Conservation (phyloP, 2,329 filamentous ascomycete genomes). For the Aureobasidium sp. region DNA sequence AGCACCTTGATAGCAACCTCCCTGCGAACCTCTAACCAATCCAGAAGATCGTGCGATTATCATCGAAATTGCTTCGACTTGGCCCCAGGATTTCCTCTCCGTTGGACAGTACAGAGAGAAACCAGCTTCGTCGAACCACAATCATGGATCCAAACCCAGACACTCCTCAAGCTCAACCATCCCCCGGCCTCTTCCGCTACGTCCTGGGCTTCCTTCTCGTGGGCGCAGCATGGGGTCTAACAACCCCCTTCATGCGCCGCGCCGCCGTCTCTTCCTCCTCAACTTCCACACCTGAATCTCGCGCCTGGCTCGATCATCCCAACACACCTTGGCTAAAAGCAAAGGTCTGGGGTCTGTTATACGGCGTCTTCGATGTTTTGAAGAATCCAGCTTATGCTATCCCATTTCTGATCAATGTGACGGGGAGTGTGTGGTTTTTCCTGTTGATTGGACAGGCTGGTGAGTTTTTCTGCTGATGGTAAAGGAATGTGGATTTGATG, state of each 20-base stretch:
- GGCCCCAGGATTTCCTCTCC: too few relatives aligned
- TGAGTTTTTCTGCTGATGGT: constrained; percentile 39
- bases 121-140: too few relatives aligned
- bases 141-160: constrained; percentile 27
- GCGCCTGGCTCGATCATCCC: constrained; percentile 38
- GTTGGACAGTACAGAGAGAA: too few relatives aligned
- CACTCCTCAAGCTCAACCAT: constrained; percentile 21
- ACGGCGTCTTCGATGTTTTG: constrained; percentile 70
- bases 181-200: constrained; percentile 1
- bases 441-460: constrained; percentile 85
- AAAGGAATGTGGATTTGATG: neutral
- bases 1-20: constrained; percentile 1
- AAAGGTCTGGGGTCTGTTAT: constrained; percentile 59
- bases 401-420: constrained; percentile 79
- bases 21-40: neutral
- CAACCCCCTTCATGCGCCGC: constrained; percentile 78
- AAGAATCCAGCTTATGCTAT: constrained; percentile 76
- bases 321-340: constrained; percentile 53
- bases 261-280: constrained; percentile 59
- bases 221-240: constrained; percentile 52
- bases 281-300: constrained; percentile 29
- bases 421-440: constrained; percentile 95
- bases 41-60: too few relatives aligned
- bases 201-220: neutral
- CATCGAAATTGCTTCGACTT: too few relatives aligned